Evolutionary conservation across 345 rosid genomes (phyloP).

Genomic region (Dipteronia sinensis): DNA sequence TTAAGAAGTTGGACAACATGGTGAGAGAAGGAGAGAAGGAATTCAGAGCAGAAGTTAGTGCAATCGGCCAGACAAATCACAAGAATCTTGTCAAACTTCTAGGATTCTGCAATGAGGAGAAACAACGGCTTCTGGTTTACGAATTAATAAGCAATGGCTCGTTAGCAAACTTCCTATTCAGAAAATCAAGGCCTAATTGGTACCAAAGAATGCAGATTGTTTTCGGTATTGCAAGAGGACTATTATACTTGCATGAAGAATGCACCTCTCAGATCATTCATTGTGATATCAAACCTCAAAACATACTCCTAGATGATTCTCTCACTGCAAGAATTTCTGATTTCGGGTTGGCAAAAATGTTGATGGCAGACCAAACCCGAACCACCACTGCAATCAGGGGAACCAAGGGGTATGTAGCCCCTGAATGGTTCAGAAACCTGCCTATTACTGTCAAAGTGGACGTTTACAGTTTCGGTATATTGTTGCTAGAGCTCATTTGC

Average conservation of each 20-base stretch:
- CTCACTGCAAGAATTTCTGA: constrained; percentile 33
- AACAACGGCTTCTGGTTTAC: constrained; percentile 39
- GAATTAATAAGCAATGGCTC: constrained; percentile 41
- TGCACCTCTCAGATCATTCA: constrained; percentile 39
- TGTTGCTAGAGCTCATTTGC: constrained; percentile 43
- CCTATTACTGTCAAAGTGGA: constrained; percentile 49
- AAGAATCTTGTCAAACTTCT: constrained; percentile 41
- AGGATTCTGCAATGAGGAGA: constrained; percentile 41
- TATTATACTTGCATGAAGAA: constrained; percentile 42
- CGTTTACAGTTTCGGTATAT: constrained; percentile 45
- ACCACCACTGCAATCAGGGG: constrained; percentile 37
- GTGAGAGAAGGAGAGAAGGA: constrained; percentile 24
- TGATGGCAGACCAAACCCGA: constrained; percentile 30
- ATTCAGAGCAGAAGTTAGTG: constrained; percentile 36
- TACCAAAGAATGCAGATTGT: constrained; percentile 34
- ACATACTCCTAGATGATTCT: constrained; percentile 35
- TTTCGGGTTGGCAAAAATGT: constrained; percentile 42
- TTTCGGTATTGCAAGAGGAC: constrained; percentile 36
- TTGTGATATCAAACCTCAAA: constrained; percentile 46
- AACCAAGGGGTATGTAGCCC: constrained; percentile 46
- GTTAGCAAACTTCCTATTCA: constrained; percentile 28
- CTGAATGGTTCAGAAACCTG: constrained; percentile 48
- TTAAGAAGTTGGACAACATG: constrained; percentile 29
- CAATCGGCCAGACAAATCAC: constrained; percentile 44
- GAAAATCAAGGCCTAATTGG: constrained; percentile 30